phyloP scores from a whole-genome alignment of 108 stramenopile genomes.

The Skeletonema tropicum region DNA sequence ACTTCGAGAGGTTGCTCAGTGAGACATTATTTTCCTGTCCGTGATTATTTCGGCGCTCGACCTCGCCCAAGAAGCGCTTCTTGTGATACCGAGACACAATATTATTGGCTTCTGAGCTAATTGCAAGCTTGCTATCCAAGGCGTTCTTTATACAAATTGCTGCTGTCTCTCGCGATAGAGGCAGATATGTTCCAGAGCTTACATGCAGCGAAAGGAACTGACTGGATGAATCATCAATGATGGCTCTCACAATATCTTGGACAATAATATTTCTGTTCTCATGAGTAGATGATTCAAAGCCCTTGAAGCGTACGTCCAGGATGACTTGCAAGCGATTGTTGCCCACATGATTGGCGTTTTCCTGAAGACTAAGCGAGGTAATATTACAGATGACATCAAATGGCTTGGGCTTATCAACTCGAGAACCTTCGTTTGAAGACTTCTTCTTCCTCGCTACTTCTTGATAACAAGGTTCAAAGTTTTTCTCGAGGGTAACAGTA shows the following conservation, averaged over 20 bases:
- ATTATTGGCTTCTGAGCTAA: background rate
- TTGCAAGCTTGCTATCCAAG: background rate
- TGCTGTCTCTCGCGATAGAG: background rate
- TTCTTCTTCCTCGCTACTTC: background rate
- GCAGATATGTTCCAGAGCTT: background rate
- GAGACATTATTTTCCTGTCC: no score
- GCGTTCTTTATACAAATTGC: background rate
- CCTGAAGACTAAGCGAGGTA: background rate
- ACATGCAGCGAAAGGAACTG: constrained; percentile 5
- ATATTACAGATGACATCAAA: constrained; percentile 14
- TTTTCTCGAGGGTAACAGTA: background rate
- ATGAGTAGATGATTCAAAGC: background rate
- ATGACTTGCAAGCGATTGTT: constrained; percentile 18
- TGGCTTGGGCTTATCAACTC: background rate
- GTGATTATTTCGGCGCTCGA: constrained; percentile 3
- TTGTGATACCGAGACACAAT: background rate
- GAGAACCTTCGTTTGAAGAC: background rate
- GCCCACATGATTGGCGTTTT: constrained; percentile 4
- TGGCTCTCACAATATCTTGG: constrained; percentile 7
- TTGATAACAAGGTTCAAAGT: background rate
- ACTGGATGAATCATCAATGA: constrained; percentile 13
- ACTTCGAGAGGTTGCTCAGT: background rate
- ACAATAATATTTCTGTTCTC: background rate
- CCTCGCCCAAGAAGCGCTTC: background rate
- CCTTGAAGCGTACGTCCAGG: background rate